Conservation (phyloP, 1,284 basidiomycete genomes). For the Pyrrhoderma noxium region DNA sequence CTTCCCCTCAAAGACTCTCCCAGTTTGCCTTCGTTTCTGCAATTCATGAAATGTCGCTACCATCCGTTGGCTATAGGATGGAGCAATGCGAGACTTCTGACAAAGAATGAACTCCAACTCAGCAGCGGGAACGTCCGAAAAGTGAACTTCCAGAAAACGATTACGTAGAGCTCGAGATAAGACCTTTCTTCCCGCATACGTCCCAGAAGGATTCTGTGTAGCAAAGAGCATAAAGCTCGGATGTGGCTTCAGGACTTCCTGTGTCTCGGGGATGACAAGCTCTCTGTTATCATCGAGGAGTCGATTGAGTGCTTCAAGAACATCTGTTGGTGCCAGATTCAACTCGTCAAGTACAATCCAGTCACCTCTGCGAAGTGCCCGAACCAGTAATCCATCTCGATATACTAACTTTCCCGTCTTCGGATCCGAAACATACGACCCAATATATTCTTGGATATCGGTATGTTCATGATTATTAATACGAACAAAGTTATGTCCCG, state of each 20-base stretch:
- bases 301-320: constrained; percentile 95
- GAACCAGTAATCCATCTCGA: constrained; percentile 90
- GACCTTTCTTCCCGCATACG: constrained; percentile 96
- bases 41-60: constrained; percentile 92
- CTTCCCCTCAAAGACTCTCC: constrained; percentile 95
- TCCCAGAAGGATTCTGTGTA: constrained; percentile 95
- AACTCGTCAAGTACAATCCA: constrained; percentile 99
- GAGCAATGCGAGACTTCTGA: constrained; percentile 84
- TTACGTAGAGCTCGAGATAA: constrained; percentile 95
- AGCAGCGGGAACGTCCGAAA: constrained; percentile 91
- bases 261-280: constrained; percentile 92
- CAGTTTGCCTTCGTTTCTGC: constrained; percentile 84
- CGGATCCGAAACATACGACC: constrained; percentile 93
- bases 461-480: constrained; percentile 99
- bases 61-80: constrained; percentile 87
- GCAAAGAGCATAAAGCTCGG: constrained; percentile 98
- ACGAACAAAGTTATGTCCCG: constrained; percentile 93
- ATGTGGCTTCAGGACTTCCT: constrained; percentile 91
- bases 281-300: constrained; percentile 97
- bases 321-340: constrained; percentile 96
- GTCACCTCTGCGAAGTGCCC: constrained; percentile 86
- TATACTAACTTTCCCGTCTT: constrained; percentile 89
- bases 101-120: constrained; percentile 93
- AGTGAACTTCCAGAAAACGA: constrained; percentile 98
- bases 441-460: constrained; percentile 97